Evolutionary conservation across 495 filamentous ascomycete species (phyloP).

Genomic region (Penicillium dipodomyicola): DNA sequence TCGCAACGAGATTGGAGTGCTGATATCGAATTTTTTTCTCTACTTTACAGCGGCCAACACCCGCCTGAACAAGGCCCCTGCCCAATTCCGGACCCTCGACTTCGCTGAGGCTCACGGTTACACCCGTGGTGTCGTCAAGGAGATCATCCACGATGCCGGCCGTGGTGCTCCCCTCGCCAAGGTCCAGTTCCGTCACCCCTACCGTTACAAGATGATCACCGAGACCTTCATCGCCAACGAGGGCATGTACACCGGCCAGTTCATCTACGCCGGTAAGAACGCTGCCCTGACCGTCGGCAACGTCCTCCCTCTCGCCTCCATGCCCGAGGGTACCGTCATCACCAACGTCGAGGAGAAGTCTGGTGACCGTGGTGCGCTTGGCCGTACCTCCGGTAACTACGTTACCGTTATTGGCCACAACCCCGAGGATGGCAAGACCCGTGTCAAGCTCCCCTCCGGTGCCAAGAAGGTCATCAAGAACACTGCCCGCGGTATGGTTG

Average conservation of each 20-base stretch:
- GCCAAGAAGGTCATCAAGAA: conserved; percentile 98
- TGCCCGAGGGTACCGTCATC: conserved; percentile 98
- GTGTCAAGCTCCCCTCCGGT: conserved; percentile 97
- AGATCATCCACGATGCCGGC: conserved; percentile 98
- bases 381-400: conserved; percentile 98
- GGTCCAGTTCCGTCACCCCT: conserved; percentile 91
- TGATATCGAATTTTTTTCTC: conserved; percentile 40
- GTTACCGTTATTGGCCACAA: conserved; percentile 98
- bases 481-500: conserved; percentile 94
- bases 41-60: conserved; percentile 66
- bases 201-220: conserved; percentile 84
- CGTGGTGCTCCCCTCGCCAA: conserved; percentile 96
- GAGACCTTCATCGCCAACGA: conserved; percentile 99
- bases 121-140: conserved; percentile 93
- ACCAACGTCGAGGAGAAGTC: conserved; percentile 99
- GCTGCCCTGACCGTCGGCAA: conserved; percentile 94
- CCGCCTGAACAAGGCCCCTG: conserved; percentile 86
- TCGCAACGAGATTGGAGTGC: conserved; percentile 30
- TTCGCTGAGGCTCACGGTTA: conserved; percentile 96
- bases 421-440: conserved; percentile 97
- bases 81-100: conserved; percentile 93
- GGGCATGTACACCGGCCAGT: conserved; percentile 99
- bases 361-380: conserved; percentile 93
- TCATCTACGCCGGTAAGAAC: conserved; percentile 99
- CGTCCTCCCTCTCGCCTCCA: conserved; percentile 85